A percentile compares a stretch with the other conserved stretches of the same genome.
phyloP scores from a whole-genome alignment of 768 basidiomycete species.

The Xerocomellus intermedius region DNA sequence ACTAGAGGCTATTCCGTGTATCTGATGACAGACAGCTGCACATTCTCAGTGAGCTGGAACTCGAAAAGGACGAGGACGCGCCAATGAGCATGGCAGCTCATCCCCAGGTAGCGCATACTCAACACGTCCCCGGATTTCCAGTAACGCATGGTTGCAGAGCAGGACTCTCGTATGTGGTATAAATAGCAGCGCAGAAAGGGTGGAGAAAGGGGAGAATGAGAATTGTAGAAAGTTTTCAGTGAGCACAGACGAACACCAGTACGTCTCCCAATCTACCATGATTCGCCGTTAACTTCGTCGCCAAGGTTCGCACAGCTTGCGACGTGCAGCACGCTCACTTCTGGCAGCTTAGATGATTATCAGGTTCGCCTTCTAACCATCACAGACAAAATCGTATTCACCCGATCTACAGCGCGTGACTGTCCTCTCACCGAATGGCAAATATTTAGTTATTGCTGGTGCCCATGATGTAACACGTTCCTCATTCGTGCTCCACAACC shows the following conservation, averaged over 20 bases:
- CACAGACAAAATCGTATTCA: not conserved
- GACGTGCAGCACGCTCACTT: conserved; percentile 60
- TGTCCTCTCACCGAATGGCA: conserved; percentile 67
- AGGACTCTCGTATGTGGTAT: conserved; percentile 78
- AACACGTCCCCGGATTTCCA: not conserved
- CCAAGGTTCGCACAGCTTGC: conserved; percentile 29
- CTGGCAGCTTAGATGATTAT: conserved; percentile 69
- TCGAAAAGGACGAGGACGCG: conserved; percentile 83
- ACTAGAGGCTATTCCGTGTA: conserved; percentile 69
- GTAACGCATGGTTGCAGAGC: conserved; percentile 30
- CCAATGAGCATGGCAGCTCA: conserved; percentile 93
- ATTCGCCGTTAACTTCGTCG: conserved; percentile 9
- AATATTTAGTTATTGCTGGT: conserved; percentile 69
- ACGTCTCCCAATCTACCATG: conserved; percentile 18
- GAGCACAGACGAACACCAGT: conserved; percentile 53
- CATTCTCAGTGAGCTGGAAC: conserved; percentile 64
- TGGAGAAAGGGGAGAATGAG: conserved; percentile 70
- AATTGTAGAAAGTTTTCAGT: conserved; percentile 78
- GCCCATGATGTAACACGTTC: conserved; percentile 56
- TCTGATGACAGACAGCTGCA: conserved; percentile 51
- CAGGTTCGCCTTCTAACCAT: conserved; percentile 56
- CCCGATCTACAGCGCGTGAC: conserved; percentile 69
- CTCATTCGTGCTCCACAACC: conserved; percentile 16
- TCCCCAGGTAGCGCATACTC: conserved; percentile 44
- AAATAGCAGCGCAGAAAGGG: conserved; percentile 67